phyloP scores from a whole-genome alignment of 306 rosid species.

The Betula pendula region DNA sequence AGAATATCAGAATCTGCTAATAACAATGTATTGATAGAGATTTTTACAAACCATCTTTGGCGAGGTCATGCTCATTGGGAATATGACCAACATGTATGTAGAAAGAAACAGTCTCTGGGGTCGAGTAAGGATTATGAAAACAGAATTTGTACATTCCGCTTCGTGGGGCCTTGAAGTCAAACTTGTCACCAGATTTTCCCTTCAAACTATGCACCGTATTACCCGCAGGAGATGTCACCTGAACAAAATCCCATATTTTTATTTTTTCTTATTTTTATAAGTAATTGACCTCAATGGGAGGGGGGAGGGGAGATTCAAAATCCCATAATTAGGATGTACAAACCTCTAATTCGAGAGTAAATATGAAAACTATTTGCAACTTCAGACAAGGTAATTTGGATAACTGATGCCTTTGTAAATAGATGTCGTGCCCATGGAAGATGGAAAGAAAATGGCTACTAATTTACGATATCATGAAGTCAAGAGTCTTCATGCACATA shows the following conservation, averaged over 20 bases:
- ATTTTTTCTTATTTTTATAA: too few relatives aligned
- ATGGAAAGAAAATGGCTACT: constrained; percentile 6
- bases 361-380: constrained; percentile 1
- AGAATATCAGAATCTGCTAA: constrained; percentile 3
- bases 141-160: constrained; percentile 96
- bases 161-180: constrained; percentile 79
- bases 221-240: constrained; percentile 88
- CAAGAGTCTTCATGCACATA: neutral
- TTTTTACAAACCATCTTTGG: constrained; percentile 77
- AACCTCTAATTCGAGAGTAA: constrained; percentile 6
- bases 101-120: constrained; percentile 98
- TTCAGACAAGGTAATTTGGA: constrained; percentile 7
- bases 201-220: constrained; percentile 61
- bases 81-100: constrained; percentile 96
- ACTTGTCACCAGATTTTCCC: constrained; percentile 95
- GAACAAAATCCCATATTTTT: constrained; percentile 26
- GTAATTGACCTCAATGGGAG: too few relatives aligned
- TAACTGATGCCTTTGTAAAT: neutral
- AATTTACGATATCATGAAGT: neutral
- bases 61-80: constrained; percentile 87
- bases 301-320: neutral
- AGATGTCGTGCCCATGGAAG: constrained; percentile 3
- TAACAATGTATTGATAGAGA: constrained; percentile 20
- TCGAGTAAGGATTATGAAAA: constrained; percentile 89
- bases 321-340: constrained; percentile 29